Evolutionary conservation across 2,329 filamentous ascomycete genomes (phyloP).

Genomic region (Grosmannia clavigera): DNA sequence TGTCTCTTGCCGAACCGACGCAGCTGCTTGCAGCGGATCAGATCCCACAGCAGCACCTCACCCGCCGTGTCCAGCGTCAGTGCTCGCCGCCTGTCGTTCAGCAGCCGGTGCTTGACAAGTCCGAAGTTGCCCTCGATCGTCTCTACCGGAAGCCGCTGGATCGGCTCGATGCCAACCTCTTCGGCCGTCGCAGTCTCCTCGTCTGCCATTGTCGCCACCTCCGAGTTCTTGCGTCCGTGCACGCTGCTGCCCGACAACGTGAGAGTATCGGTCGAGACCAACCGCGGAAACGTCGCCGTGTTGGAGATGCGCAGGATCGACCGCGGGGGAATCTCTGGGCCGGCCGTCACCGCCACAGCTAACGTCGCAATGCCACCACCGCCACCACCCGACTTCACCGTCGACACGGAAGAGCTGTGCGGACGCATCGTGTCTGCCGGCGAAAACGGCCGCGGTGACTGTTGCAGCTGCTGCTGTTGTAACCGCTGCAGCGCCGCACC

Average conservation of each 20-base stretch:
- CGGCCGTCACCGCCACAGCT: conserved; percentile 11
- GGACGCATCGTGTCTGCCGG: conserved; percentile 7
- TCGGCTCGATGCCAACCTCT: conserved; percentile 41
- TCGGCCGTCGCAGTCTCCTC: conserved; percentile 38
- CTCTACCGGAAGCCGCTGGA: conserved; percentile 58
- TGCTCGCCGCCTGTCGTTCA: conserved; percentile 83
- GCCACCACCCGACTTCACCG: conserved; percentile 15
- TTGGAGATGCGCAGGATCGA: conserved; percentile 76
- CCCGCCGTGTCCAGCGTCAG: conserved; percentile 90
- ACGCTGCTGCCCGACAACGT: conserved; percentile 28
- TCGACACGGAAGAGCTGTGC: conserved; percentile 18
- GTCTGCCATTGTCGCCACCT: conserved; percentile 33
- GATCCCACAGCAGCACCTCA: conserved; percentile 89
- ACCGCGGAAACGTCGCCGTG: conserved; percentile 60
- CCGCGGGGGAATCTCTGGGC: conserved; percentile 59
- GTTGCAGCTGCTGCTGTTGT: background rate
- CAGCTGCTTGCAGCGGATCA: conserved; percentile 77
- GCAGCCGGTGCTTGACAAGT: conserved; percentile 78
- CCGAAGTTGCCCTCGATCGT: conserved; percentile 93
- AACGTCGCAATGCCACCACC: conserved; percentile 13
- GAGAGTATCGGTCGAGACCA: conserved; percentile 40
- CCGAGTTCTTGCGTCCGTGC: conserved; percentile 40
- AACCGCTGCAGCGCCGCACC: conserved; percentile 42
- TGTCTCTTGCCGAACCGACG: conserved; percentile 90
- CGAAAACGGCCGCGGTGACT: conserved; percentile 3